phyloP scores from a whole-genome alignment of 225 moss, liverwort and hornwort species.

The Straminergon stramineum region DNA sequence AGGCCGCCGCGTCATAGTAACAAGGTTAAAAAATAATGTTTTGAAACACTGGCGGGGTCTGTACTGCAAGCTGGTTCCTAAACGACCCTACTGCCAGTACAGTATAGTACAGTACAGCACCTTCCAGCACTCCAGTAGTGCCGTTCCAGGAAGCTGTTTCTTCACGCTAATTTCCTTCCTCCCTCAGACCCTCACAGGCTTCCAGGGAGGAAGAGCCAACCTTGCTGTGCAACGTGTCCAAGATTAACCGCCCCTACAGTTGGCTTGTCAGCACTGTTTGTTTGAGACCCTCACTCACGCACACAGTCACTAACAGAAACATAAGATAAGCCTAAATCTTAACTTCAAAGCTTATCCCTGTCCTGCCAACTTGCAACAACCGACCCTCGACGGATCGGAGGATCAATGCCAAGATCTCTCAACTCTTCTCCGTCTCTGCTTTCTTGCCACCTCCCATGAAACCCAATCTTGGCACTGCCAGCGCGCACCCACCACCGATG shows the following conservation, averaged over 20 bases:
- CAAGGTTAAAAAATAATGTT: neutral
- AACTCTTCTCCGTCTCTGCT: too few species aligned
- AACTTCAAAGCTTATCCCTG: neutral
- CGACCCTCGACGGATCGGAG: too few species aligned
- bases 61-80: neutral
- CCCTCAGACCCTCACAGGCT: neutral
- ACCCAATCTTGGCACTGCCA: slow-evolving; percentile 7
- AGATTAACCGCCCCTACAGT: neutral
- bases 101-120: neutral
- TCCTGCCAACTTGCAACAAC: neutral
- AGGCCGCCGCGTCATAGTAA: neutral
- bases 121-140: too few species aligned
- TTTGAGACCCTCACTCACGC: neutral
- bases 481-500: neutral
- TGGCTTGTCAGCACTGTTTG: neutral
- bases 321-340: neutral
- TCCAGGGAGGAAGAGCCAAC: neutral
- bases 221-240: neutral
- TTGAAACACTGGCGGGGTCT: neutral
- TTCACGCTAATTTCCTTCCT: neutral
- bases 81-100: neutral
- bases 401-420: neutral
- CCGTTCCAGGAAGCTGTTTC: neutral
- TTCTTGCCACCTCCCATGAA: neutral
- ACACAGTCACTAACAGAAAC: neutral